These are phyloP conservation scores for Dendrothele bispora DNA, from an alignment of 768 basidiomycete genomes.

Conservation along the genomic window DNA sequence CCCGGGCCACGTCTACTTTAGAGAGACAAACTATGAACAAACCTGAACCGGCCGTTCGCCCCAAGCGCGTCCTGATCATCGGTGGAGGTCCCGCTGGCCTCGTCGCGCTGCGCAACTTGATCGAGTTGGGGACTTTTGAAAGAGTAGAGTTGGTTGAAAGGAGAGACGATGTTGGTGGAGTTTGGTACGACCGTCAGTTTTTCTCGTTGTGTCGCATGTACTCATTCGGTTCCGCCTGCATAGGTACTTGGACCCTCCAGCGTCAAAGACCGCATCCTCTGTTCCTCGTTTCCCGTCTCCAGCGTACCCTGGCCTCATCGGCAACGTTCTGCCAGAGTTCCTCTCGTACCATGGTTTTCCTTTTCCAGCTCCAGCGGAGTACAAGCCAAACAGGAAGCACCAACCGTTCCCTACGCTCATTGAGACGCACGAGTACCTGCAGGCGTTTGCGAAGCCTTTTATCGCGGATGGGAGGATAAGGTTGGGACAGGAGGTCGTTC, in stretches of 20 bases:
- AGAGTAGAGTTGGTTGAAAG: constrained; percentile 47
- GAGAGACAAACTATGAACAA: too few relatives aligned
- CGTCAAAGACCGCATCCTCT: background rate
- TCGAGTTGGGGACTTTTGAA: constrained; percentile 39
- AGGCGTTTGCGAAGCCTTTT: constrained; percentile 33
- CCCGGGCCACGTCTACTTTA: too few relatives aligned
- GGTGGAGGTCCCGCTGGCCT: constrained; percentile 50
- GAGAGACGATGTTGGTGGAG: constrained; percentile 45
- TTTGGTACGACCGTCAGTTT: constrained; percentile 35
- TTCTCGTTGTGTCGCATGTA: background rate
- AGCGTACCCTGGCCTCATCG: constrained; percentile 48
- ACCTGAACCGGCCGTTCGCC: too few relatives aligned
- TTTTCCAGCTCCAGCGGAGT: constrained; percentile 30
- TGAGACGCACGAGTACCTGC: constrained; percentile 39
- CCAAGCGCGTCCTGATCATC: constrained; percentile 39
- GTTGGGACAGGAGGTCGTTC: constrained; percentile 39
- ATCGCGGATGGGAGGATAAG: constrained; percentile 32
- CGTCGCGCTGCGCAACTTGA: constrained; percentile 47
- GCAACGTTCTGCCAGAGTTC: constrained; percentile 50
- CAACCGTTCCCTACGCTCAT: constrained; percentile 41
- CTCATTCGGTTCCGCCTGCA: too few relatives aligned
- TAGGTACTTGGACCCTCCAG: background rate
- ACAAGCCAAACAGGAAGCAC: constrained; percentile 18
- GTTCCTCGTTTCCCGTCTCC: constrained; percentile 44
- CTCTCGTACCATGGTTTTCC: constrained; percentile 36